Percentiles rank a stretch among this genome's conserved stretches.
These are phyloP conservation scores for Penicillium sp. DNA, from an alignment of 2,329 filamentous ascomycete species.

Conservation along the genomic window DNA sequence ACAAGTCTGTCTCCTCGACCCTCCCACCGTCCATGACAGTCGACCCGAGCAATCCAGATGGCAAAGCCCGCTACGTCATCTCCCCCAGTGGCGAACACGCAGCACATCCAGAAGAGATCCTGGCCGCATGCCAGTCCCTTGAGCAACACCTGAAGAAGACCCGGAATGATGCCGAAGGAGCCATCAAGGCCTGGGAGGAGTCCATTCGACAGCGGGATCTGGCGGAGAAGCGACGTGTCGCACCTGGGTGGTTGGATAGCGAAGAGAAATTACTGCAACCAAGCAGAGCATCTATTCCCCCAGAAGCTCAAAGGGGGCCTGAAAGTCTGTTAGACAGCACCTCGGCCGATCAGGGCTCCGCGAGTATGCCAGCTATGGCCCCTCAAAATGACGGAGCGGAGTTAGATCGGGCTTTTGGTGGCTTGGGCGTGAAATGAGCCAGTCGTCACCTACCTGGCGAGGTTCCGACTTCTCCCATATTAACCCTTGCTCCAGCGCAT, in stretches of 20 bases:
- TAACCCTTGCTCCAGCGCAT: background rate
- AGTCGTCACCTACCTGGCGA: background rate
- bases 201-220: slow-evolving; percentile 55
- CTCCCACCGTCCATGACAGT: slow-evolving; percentile 68
- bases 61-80: slow-evolving; percentile 65
- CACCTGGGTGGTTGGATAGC: slow-evolving; percentile 62
- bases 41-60: slow-evolving; percentile 42
- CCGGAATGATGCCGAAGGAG: slow-evolving; percentile 60
- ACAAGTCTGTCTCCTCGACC: slow-evolving; percentile 81
- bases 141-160: slow-evolving; percentile 69
- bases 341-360: slow-evolving; percentile 30
- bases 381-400: slow-evolving; percentile 49
- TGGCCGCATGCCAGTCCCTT: slow-evolving; percentile 73
- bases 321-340: slow-evolving; percentile 38
- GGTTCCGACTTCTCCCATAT: background rate
- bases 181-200: slow-evolving; percentile 67
- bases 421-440: slow-evolving; percentile 43
- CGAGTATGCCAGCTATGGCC: slow-evolving; percentile 37
- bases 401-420: slow-evolving; percentile 52
- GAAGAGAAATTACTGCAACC: slow-evolving; percentile 58
- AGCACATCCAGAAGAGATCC: slow-evolving; percentile 81
- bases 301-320: slow-evolving; percentile 12
- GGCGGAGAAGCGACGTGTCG: slow-evolving; percentile 59
- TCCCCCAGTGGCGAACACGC: slow-evolving; percentile 74
- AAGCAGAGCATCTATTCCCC: slow-evolving; percentile 21